Evolutionary conservation across 2,329 filamentous ascomycete genomes (phyloP), one percentile per base, ranked within the genome.

Genomic region (Xylariaceae sp.): DNA sequence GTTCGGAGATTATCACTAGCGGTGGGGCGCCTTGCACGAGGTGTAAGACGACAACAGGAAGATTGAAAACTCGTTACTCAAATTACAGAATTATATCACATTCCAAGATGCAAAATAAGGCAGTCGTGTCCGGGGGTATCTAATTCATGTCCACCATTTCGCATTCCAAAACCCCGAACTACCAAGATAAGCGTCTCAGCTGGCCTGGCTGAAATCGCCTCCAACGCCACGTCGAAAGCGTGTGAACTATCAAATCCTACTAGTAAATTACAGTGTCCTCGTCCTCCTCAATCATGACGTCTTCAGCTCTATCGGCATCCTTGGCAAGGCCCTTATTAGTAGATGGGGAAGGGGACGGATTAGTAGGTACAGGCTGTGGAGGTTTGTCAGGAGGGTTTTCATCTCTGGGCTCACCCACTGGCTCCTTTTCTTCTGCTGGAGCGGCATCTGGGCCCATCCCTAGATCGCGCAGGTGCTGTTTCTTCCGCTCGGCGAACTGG

Each of bases 231-330:
- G 18, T 43, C 51, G 42, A 46, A 38, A 45, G 36, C 31, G 42
- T 16, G 33, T 48, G 42, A 17, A 19, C 41, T 45, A 43, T 33
- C 16, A 39, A 45, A 17, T 28, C 4, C 22, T 28, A 28, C 63
- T 75, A 96, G 74, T 96, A 96, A 54, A 96, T 93, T 48, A 96
- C 90, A 62, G 87, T 91, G 64, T 96, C 91, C 73, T 97, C 91
- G 54, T 90, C 89, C 49, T 87, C 89, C 69, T 90, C 88, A 48
- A 94, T 84, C 59, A 95, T 79, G 51, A 93, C 86, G 64, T 92
- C 89, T 48, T 84, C 88, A 46, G 81, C 85, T 63, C 92, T 88
- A 54, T 88, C 79, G 60, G 80, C 66, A 53, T 75, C 76, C 63
- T 71, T 75, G 51, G 74, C 70, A 46, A 67, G 66, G 31, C 58